Evolutionary conservation across 306 rosid genomes (phyloP), one percentile per base, ranked within the genome.

Genomic region (Quercus parvula): DNA sequence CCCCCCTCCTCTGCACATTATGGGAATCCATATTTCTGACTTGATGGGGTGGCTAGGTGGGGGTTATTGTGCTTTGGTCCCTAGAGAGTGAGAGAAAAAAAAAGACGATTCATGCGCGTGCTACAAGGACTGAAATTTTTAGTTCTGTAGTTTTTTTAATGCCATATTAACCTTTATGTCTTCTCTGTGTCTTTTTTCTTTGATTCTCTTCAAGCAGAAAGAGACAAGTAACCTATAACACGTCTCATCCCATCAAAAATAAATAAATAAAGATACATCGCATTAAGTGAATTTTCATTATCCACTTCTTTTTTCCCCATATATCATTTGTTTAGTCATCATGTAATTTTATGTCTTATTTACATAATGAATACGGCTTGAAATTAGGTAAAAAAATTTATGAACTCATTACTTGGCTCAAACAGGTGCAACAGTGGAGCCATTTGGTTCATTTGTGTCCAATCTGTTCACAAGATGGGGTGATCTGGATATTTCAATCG

Each of bases 361-460:
- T 41, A n/a, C 41, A 44, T 62, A 41, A 66, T 17, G 63, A 33
- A 30, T 12, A 28, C 38, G 49, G 80, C 30, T 74, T 66, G 66
- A 22, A 61, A 70, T 80, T 54, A 31, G 6, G 55, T 70, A 71
- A 62, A 73, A 52, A 71, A 75, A 71, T 55, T 38, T 68, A 72
- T 66, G 54, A 74, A 78, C 80, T 78, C 61, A 27, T 70, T 52
- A 80, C 79, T 86, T 71, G 77, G 56, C 75, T 79, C 75, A 78
- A 88, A 71, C 91, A 95, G 99, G 99, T 77, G 97, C 99, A 81
- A 90, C 86, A 54, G 90, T 93, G 74, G 98, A 93, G 82, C 96
- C 98, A n/a, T 95, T 87, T 87, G 99, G 99, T 44, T 95, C 98
- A 33, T 93, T 93, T 86, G 94, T 89, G 41, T 92, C 98, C 22